Percentiles rank a stretch among this genome's conserved stretches.
Evolutionary conservation across 1,284 basidiomycete species (phyloP).

Genomic region (Cerrena zonata): DNA sequence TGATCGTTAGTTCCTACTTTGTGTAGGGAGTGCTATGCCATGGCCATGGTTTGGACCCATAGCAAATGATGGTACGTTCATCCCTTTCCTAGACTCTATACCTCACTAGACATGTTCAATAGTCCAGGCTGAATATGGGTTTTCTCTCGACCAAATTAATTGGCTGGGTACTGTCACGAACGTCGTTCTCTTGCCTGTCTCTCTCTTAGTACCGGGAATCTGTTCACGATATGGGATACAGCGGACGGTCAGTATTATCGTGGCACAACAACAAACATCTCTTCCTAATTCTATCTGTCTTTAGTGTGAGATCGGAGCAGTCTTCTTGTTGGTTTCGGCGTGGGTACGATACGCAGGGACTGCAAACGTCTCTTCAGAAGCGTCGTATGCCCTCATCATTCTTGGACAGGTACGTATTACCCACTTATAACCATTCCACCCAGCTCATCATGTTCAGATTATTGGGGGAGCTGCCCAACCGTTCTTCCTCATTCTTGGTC

Average conservation of each 20-base stretch:
- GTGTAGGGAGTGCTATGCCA: slow-evolving; percentile 55
- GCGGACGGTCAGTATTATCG: slow-evolving; percentile 43
- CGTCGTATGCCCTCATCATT: slow-evolving; percentile 58
- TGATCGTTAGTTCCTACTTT: slow-evolving; percentile 47
- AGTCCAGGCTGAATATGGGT: slow-evolving; percentile 51
- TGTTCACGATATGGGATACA: slow-evolving; percentile 56
- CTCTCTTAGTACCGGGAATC: slow-evolving; percentile 51
- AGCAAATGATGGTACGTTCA: slow-evolving; percentile 49
- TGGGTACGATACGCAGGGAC: slow-evolving; percentile 78
- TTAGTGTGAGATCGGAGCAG: slow-evolving; percentile 51
- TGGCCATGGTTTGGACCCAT: slow-evolving; percentile 78
- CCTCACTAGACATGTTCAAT: slow-evolving; percentile 37
- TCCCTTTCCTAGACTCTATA: slow-evolving; percentile 2
- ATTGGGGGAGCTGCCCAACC: slow-evolving; percentile 55
- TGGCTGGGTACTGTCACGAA: slow-evolving; percentile 71
- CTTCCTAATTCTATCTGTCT: background rate
- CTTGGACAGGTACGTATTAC: slow-evolving; percentile 53
- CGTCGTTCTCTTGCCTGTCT: slow-evolving; percentile 54
- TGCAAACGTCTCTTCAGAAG: slow-evolving; percentile 39
- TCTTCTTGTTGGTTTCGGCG: slow-evolving; percentile 50
- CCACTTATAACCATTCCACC: background rate
- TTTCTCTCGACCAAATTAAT: slow-evolving; percentile 62
- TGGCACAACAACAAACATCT: background rate
- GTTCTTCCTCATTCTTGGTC: slow-evolving; percentile 61
- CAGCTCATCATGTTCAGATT: slow-evolving; percentile 31